Conservation (phyloP, 2,329 filamentous ascomycete genomes). For the Ceratocystis destructans region DNA sequence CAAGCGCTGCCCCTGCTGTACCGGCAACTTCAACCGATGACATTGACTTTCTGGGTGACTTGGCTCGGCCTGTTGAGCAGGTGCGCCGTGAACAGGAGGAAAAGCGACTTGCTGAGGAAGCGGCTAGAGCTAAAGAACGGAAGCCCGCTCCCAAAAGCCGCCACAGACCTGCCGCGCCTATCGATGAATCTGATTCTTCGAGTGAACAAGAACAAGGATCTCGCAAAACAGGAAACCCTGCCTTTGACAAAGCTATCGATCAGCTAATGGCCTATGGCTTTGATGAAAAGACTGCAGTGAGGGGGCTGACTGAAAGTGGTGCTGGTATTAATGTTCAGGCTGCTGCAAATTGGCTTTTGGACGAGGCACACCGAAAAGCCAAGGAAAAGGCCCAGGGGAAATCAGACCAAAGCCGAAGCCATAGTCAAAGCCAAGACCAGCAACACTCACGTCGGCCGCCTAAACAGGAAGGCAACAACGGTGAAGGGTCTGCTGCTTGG, state of each 20-base stretch:
- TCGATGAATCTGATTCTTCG: slow-evolving; percentile 37
- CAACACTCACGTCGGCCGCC: slow-evolving; percentile 21
- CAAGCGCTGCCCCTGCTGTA: slow-evolving; percentile 20
- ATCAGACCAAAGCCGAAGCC: slow-evolving; percentile 21
- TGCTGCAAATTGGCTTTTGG: slow-evolving; percentile 78
- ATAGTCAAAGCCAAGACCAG: slow-evolving; percentile 5
- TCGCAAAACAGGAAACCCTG: slow-evolving; percentile 12
- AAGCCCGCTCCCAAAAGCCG: slow-evolving; percentile 25
- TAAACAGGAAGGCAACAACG: slow-evolving; percentile 10
- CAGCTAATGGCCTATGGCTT: slow-evolving; percentile 95
- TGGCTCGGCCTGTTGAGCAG: slow-evolving; percentile 51
- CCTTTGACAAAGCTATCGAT: slow-evolving; percentile 63
- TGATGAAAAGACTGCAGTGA: slow-evolving; percentile 64
- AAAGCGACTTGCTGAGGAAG: slow-evolving; percentile 11
- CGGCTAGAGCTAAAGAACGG: slow-evolving; percentile 22
- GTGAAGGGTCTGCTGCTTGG: slow-evolving; percentile 40
- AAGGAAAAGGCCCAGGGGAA: slow-evolving; percentile 53
- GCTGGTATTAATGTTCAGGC: slow-evolving; percentile 69
- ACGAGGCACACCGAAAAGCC: slow-evolving; percentile 76
- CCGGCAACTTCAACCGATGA: slow-evolving; percentile 34
- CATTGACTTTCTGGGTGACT: slow-evolving; percentile 51
- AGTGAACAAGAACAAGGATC: slow-evolving; percentile 25
- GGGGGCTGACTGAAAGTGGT: slow-evolving; percentile 67
- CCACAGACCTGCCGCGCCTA: slow-evolving; percentile 41
- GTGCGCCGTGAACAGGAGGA: slow-evolving; percentile 35